Percentiles rank a stretch among this genome's conserved stretches.
Conservation (phyloP, 2,329 filamentous ascomycete species). For the Immersiporthe knoxdaviesiana region DNA sequence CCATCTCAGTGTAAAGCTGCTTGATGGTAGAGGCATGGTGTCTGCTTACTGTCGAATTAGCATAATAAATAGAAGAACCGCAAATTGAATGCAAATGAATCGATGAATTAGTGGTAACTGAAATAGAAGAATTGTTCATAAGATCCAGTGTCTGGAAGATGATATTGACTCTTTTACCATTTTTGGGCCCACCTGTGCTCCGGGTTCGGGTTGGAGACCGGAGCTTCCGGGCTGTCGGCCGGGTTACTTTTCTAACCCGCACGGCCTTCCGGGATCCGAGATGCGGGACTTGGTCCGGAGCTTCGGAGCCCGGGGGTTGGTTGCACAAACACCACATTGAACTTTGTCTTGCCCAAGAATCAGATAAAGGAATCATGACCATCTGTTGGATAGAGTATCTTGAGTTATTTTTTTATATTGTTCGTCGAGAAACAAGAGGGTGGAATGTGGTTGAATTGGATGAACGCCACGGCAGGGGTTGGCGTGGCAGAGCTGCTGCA, state of each 20-base stretch:
- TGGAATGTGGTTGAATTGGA: constrained; percentile 15
- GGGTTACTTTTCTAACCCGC: neutral
- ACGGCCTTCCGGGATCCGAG: constrained; percentile 3
- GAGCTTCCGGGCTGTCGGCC: constrained; percentile 15
- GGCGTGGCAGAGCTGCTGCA: constrained; percentile 13
- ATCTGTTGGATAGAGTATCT: neutral
- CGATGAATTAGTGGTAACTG: neutral
- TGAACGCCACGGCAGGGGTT: constrained; percentile 24
- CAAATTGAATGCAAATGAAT: neutral
- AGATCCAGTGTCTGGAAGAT: neutral
- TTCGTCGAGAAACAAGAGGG: neutral
- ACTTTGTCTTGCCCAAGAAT: neutral
- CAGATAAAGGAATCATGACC: neutral
- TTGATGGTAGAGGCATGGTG: neutral
- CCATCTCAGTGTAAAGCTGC: neutral
- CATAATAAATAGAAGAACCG: too few relatives aligned
- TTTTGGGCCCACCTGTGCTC: neutral
- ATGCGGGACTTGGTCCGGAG: neutral
- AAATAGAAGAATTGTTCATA: neutral
- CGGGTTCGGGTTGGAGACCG: constrained; percentile 16
- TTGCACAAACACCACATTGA: neutral
- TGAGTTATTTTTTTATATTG: neutral
- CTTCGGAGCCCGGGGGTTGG: constrained; percentile 12
- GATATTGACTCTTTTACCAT: neutral
- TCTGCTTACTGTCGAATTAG: too few relatives aligned